Base-by-base conservation (phyloP, 768 basidiomycete genomes). In the Mycena capillaripes region DNA sequence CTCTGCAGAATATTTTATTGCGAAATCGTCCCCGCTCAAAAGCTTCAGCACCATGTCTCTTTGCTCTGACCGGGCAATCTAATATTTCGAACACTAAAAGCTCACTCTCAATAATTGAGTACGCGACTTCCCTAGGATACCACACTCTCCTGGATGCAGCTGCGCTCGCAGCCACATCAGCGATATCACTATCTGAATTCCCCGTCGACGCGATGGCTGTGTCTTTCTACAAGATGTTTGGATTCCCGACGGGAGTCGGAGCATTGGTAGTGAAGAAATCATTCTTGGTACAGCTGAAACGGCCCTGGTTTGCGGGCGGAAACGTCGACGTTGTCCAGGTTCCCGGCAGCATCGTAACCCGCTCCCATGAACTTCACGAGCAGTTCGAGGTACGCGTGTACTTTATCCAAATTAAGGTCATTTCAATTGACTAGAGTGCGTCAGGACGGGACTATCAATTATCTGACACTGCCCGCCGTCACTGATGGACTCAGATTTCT, bases 211-310 rank as follows among this genome's bases (percentile, higher is more conserved):
- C 94, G 1, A 90, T 95, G 88, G 94, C 91, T 0, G 78, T 96
- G 63, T 94, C 92, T 52, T 95, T 96, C 76, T 96, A 96, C 82
- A 96, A 96, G 76, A 95, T 96, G 92, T 94, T 95, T 73, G 95
- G 95, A 38, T 96, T 91, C 75, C 95, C 95, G 14, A 95, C 94
- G 0, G 95, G 95, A 10, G 89, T 95, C 50, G 95, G 95, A 40
- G 94, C 94, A 16, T 85, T 96, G 6, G 80, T 96, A 32, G 91
- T 93, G 52, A 93, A 91, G 79, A 90, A 91, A 76, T 87, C 88
- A 11, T 94, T 95, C 75, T 81, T 95, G 60, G 80, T 80, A 7
- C 82, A 83, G 57, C 83, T 94, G 46, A 85, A 89, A 64, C 88
- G 93, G 10, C 94, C 93, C 0, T 96, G 95, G 95, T 95, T 95